phyloP scores from a whole-genome alignment of 2,329 filamentous ascomycete species.

The Epichloe gansuensis region DNA sequence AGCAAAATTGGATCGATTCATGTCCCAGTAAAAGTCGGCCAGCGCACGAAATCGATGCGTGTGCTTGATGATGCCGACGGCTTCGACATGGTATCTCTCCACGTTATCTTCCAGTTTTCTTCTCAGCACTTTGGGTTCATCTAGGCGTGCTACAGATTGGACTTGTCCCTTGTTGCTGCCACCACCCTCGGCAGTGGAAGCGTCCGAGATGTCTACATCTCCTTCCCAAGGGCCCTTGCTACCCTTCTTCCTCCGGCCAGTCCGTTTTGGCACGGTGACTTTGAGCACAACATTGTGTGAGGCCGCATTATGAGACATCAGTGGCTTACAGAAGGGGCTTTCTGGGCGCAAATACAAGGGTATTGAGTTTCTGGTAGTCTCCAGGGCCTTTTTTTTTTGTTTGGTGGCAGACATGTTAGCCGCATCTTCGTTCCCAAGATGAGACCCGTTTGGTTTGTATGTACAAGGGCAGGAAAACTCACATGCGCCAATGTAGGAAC shows the following conservation, averaged over 20 bases:
- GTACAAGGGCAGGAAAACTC: constrained; percentile 7
- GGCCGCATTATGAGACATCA: constrained; percentile 61
- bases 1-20: constrained; percentile 55
- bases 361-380: constrained; percentile 36
- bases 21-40: constrained; percentile 77
- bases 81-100: constrained; percentile 51
- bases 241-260: constrained; percentile 74
- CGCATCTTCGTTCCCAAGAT: background rate
- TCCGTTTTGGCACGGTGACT: constrained; percentile 74
- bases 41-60: constrained; percentile 82
- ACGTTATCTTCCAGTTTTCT: constrained; percentile 59
- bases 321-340: constrained; percentile 64
- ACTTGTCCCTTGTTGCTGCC: constrained; percentile 15
- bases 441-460: background rate
- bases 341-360: constrained; percentile 69
- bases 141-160: constrained; percentile 32
- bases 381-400: constrained; percentile 27
- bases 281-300: constrained; percentile 80
- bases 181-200: constrained; percentile 3
- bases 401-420: background rate
- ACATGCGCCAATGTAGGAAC: constrained; percentile 26
- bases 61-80: constrained; percentile 59
- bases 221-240: constrained; percentile 51
- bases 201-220: constrained; percentile 21
- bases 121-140: constrained; percentile 42